Conservation (phyloP, 805 yeast species). For the Candida ulmi region DNA sequence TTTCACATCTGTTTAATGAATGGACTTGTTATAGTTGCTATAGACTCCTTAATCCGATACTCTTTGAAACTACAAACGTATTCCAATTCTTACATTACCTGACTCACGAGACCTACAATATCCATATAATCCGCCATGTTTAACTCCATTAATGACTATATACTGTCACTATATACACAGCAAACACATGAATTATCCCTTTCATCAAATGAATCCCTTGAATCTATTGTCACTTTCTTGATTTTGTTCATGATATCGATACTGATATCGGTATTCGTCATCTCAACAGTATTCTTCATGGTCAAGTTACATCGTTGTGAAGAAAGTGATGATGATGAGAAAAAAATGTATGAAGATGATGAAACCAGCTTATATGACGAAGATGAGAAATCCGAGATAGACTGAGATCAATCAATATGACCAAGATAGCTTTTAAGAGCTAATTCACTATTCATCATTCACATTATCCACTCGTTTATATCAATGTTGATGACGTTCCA, state of each 20-base stretch:
- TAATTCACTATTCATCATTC: too few relatives aligned
- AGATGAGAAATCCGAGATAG: background rate
- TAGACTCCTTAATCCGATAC: too few relatives aligned
- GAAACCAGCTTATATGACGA: background rate
- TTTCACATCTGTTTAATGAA: too few relatives aligned
- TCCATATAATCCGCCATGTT: background rate
- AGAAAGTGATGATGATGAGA: slow-evolving; percentile 5
- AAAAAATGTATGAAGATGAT: too few relatives aligned
- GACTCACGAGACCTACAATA: too few relatives aligned
- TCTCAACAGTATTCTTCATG: slow-evolving; percentile 9
- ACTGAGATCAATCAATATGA: too few relatives aligned
- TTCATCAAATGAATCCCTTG: slow-evolving; percentile 10
- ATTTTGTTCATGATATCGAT: slow-evolving; percentile 12
- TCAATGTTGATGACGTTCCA: too few relatives aligned
- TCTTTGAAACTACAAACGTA: too few relatives aligned
- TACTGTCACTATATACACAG: slow-evolving; percentile 9
- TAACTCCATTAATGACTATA: slow-evolving; percentile 5
- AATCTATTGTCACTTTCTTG: slow-evolving; percentile 10
- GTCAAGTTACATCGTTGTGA: slow-evolving; percentile 15
- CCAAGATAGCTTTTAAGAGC: too few relatives aligned
- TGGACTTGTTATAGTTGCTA: too few relatives aligned
- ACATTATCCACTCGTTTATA: too few relatives aligned
- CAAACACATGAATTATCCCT: slow-evolving; percentile 13
- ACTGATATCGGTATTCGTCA: slow-evolving; percentile 9
- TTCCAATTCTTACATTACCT: too few relatives aligned